Percentiles rank a stretch among this genome's conserved stretches.
phyloP scores from a whole-genome alignment of 2,329 filamentous ascomycete species.

The Fusarium redolens region DNA sequence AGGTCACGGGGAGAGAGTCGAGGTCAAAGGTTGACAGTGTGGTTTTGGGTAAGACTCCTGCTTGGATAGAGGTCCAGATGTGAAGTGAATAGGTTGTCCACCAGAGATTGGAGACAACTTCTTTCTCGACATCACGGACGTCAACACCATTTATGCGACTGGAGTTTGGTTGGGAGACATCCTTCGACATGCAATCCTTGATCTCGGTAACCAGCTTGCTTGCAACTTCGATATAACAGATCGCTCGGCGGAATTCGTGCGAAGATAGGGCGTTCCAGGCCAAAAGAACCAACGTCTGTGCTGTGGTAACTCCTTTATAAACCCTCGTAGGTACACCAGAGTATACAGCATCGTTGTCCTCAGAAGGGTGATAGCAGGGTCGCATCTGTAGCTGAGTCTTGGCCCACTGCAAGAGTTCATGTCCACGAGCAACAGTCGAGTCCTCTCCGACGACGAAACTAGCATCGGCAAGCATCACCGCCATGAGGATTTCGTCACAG shows the following conservation, averaged over 20 bases:
- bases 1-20: conserved; percentile 46
- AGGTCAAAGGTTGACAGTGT: conserved; percentile 41
- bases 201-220: conserved; percentile 48
- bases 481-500: conserved; percentile 54
- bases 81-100: conserved; percentile 54
- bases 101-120: conserved; percentile 53
- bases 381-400: conserved; percentile 48
- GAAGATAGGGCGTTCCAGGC: conserved; percentile 53
- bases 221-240: conserved; percentile 51
- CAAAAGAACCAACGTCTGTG: conserved; percentile 50
- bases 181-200: conserved; percentile 47
- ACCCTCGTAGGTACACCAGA: conserved; percentile 49
- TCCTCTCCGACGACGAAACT: conserved; percentile 49
- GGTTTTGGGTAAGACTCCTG: conserved; percentile 43
- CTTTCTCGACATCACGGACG: conserved; percentile 54
- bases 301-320: conserved; percentile 48
- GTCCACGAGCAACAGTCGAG: conserved; percentile 42
- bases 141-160: conserved; percentile 56
- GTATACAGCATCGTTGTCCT: conserved; percentile 36
- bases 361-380: conserved; percentile 34
- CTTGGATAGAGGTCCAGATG: conserved; percentile 54
- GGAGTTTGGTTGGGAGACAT: conserved; percentile 43
- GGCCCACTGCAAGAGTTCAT: conserved; percentile 51
- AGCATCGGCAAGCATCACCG: conserved; percentile 54
- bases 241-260: conserved; percentile 48